Base-by-base conservation (phyloP, 495 filamentous ascomycete species). In the Neurospora terricola region DNA sequence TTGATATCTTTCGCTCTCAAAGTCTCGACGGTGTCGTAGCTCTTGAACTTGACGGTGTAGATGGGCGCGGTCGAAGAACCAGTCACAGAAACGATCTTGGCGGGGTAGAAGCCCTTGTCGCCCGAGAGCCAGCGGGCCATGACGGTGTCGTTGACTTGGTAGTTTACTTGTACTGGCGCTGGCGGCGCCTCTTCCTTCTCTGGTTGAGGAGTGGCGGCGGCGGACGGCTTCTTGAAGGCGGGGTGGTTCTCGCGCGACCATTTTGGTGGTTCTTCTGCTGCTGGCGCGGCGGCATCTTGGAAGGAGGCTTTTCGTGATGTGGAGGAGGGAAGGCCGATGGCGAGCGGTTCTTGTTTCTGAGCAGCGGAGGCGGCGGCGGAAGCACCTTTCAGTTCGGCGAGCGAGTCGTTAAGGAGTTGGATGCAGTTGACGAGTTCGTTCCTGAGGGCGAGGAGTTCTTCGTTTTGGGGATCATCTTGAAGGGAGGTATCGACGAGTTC, bases 1-100 rank as follows among this genome's bases (percentile, higher is more conserved):
- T 91, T 91, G 78, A 99, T 91, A 79, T 97, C 93, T 83, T 93
- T 92, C 73, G 90, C 87, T 70, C 91, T 88, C 74, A 98, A 84
- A 66, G 92, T 96, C 82, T 98, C 93, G 66, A 93, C 93, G 18
- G 89, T 94, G 74, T 90, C 88, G 78, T 98, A 98, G 72, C 87
- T 91, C 82, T 95, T 94, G 86, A 98, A 99, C 70, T 91, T 95
- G 74, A 99, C 95, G 69, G 92, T 90, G 80, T 98, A 99, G 70
- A 97, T 90, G 18, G 95, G 96, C 40, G 91, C 91, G 71, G 89
- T 91, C 23, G 91, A 90, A 5, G 93, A 96, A 74, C 96, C 96
- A 43, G 94, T 98, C 75, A 97, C 94, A 38, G 92, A 94, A 21
- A 92, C 96, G 82, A 99, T 96, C 73, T 92, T 90, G 45, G 96